Evolutionary conservation across 2,329 filamentous ascomycete genomes (phyloP).

Genomic region (Ascochyta koolunga): DNA sequence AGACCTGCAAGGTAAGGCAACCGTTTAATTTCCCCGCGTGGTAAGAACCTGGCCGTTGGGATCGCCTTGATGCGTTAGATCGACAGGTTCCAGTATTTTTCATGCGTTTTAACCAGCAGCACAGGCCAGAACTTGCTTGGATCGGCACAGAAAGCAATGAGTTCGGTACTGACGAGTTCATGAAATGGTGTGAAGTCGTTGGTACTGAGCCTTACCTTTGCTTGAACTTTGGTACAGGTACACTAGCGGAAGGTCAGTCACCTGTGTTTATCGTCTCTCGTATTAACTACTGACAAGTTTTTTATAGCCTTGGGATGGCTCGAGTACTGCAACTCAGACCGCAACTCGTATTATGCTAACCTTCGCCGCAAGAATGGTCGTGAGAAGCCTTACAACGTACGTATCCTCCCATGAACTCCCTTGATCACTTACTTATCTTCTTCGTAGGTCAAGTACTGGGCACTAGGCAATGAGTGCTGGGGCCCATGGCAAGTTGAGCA

Average conservation of each 20-base stretch:
- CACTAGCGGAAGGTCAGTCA: conserved; percentile 58
- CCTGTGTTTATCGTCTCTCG: neutral
- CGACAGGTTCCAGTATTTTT: neutral
- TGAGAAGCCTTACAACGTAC: conserved; percentile 73
- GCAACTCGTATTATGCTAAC: conserved; percentile 81
- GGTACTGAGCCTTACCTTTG: conserved; percentile 79
- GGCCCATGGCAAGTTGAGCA: conserved; percentile 72
- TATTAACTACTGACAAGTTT: conserved; percentile 35
- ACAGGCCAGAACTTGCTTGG: conserved; percentile 78
- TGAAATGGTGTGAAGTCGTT: conserved; percentile 77
- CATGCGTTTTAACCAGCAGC: conserved; percentile 12
- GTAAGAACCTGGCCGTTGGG: neutral
- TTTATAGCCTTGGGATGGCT: conserved; percentile 72
- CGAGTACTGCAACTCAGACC: conserved; percentile 83
- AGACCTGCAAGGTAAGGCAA: conserved; percentile 61
- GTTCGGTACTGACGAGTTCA: conserved; percentile 86
- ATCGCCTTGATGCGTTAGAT: neutral
- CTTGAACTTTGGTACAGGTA: conserved; percentile 79
- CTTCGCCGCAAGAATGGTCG: conserved; percentile 76
- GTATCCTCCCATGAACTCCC: neutral
- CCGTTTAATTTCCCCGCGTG: neutral
- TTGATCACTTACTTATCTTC: conserved; percentile 2
- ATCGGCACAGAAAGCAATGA: conserved; percentile 75
- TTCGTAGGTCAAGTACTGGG: conserved; percentile 75
- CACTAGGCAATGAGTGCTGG: conserved; percentile 77